phyloP scores from a whole-genome alignment of 495 filamentous ascomycete species.

The Lophiotrema nucula region DNA sequence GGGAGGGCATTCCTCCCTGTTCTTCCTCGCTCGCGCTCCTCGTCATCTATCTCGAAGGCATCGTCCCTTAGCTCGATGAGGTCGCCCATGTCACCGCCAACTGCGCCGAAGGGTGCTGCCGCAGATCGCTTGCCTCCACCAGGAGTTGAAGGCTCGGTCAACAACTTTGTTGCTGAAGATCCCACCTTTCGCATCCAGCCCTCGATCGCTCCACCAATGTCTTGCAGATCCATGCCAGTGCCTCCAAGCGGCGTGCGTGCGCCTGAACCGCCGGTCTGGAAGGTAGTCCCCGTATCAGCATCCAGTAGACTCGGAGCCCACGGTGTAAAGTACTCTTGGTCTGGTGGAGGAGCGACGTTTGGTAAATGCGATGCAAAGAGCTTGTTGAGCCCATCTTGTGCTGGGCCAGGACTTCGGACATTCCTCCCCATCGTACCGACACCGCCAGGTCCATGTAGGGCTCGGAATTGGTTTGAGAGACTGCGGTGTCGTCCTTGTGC shows the following conservation, averaged over 20 bases:
- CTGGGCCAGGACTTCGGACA: conserved; percentile 72
- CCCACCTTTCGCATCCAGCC: conserved; percentile 83
- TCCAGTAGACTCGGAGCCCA: conserved; percentile 42
- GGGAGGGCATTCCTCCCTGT: background rate
- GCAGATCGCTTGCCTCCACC: conserved; percentile 37
- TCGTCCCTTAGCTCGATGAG: conserved; percentile 79
- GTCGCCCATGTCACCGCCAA: conserved; percentile 56
- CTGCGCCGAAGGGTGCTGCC: conserved; percentile 39
- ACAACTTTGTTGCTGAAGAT: conserved; percentile 53
- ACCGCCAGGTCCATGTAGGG: conserved; percentile 72
- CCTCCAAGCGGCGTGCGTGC: conserved; percentile 19
- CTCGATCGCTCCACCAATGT: conserved; percentile 81
- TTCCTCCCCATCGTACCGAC: conserved; percentile 74
- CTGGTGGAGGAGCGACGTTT: conserved; percentile 55
- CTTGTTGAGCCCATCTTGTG: conserved; percentile 73
- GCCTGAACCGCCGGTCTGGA: conserved; percentile 18
- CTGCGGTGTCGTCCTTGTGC: conserved; percentile 22
- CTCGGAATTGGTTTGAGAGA: conserved; percentile 31
- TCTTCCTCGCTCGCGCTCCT: conserved; percentile 6
- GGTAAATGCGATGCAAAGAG: conserved; percentile 77
- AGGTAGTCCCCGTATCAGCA: conserved; percentile 17
- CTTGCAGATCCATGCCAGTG: conserved; percentile 59
- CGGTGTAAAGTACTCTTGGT: conserved; percentile 38
- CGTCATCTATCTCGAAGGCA: conserved; percentile 47
- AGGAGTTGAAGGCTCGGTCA: conserved; percentile 36